Evolutionary conservation across 2,329 filamentous ascomycete species (phyloP).

Genomic region (Immersiporthe knoxdaviesiana): DNA sequence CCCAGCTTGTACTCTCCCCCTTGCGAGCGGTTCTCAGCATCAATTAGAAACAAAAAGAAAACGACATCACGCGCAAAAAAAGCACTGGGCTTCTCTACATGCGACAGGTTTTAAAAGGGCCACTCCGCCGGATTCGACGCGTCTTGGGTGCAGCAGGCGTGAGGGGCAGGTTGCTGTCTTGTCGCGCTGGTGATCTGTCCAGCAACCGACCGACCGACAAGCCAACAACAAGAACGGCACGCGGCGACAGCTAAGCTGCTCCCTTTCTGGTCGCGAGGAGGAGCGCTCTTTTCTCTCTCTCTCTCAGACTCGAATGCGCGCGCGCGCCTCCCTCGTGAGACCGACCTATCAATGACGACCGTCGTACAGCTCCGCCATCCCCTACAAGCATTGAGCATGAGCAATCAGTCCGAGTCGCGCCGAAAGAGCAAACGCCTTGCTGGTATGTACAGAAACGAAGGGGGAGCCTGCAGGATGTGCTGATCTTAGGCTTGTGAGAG

Average conservation of each 20-base stretch:
- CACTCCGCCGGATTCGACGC: slow-evolving; percentile 24
- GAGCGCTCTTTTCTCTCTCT: neutral
- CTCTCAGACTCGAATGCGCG: slow-evolving; percentile 20
- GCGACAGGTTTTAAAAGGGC: slow-evolving; percentile 8
- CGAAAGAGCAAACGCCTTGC: slow-evolving; percentile 67
- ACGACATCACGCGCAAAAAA: slow-evolving; percentile 13
- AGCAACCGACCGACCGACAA: neutral
- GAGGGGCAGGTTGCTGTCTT: slow-evolving; percentile 21
- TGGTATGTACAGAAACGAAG: slow-evolving; percentile 44
- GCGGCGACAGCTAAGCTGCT: slow-evolving; percentile 3
- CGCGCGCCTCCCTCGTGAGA: slow-evolving; percentile 9
- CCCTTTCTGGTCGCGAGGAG: neutral
- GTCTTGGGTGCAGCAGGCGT: slow-evolving; percentile 23
- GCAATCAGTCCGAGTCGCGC: slow-evolving; percentile 59
- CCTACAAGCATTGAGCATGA: slow-evolving; percentile 71
- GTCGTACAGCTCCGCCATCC: slow-evolving; percentile 66
- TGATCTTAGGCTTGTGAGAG: neutral
- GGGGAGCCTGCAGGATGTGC: neutral
- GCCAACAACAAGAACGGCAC: slow-evolving; percentile 13
- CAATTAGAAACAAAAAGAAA: slow-evolving; percentile 22
- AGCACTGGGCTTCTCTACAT: slow-evolving; percentile 17
- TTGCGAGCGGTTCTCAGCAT: slow-evolving; percentile 24
- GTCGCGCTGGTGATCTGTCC: slow-evolving; percentile 1
- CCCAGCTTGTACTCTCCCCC: neutral
- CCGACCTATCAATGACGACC: slow-evolving; percentile 70